Evolutionary conservation across 2,329 filamentous ascomycete species (phyloP), one percentile per base, ranked within the genome.

Genomic region (Phaeophleospora eucalypticola): DNA sequence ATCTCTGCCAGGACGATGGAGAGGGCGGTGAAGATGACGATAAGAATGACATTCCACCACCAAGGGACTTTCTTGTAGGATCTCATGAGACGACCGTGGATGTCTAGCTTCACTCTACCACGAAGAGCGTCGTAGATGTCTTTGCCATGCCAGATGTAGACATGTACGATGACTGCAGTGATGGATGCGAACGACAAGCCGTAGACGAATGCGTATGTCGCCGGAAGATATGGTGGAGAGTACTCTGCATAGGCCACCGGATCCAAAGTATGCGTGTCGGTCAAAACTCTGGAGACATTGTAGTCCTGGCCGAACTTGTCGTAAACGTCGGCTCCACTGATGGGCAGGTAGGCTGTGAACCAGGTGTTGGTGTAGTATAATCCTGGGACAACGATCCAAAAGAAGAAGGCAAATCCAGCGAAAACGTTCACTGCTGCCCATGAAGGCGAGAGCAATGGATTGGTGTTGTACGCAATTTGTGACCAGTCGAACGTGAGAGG

Each of bases 401-500:
- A 73, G 48, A 71, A 71, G 37, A 71, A 57, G 0, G 62, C 66
- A 45, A 72, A 72, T 1, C 69, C 71, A 7, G 62, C 65, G 54
- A 73, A 71, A 4, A 72, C 70, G 46, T 74, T 74, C 17, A 62
- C 36, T 4, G 59, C 55, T 53, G 68, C 69, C 63, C 66, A 70
- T 32, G 65, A 65, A 9, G 63, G 61, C 42, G 56, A 56, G 2
- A 70, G 49, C 0, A 71, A 60, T 0, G 68, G 89, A 3, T 87
- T 93, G 14, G 89, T 89, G 58, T 94, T 93, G 61, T 91, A 81
- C 0, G 89, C 88, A 52, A 95, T 84, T 43, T 95, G 89, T 0
- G 87, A 86, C 89, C 89, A 95, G 70, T 95, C 89, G 61, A 95
- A 94, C 0, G 89, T 94, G 59, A 95, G 65, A 0, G 89, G 89